A percentile compares a stretch with the other conserved stretches of the same genome.
phyloP scores from a whole-genome alignment of 495 filamentous ascomycete species.

The Aspergillus baeticus region DNA sequence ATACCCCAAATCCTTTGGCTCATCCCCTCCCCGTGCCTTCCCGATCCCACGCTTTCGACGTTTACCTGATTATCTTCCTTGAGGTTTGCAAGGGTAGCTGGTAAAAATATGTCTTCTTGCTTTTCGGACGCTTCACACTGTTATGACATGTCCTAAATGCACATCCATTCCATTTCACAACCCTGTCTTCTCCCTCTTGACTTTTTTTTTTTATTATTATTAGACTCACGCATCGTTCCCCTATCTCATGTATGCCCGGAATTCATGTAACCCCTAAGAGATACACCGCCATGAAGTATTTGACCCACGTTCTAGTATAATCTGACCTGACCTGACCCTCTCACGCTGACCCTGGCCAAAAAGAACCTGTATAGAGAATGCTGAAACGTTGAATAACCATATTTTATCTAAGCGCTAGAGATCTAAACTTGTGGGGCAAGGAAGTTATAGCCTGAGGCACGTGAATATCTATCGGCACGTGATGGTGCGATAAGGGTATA shows the following conservation, averaged over 20 bases:
- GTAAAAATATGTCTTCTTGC: constrained; percentile 10
- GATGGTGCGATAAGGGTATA: constrained; percentile 30
- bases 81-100: background rate
- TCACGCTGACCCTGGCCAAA: constrained; percentile 2
- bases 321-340: constrained; percentile 11
- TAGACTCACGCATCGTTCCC: constrained; percentile 38
- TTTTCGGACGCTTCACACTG: constrained; percentile 17
- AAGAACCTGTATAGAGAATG: constrained; percentile 35
- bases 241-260: constrained; percentile 49
- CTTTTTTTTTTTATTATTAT: constrained; percentile 35
- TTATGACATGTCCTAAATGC: constrained; percentile 18
- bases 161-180: constrained; percentile 21
- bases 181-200: constrained; percentile 16
- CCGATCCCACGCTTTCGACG: background rate
- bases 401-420: background rate
- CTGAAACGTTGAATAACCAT: constrained; percentile 19
- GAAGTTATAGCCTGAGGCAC: constrained; percentile 33
- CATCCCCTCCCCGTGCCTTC: background rate
- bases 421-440: background rate
- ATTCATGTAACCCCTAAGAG: constrained; percentile 48
- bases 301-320: constrained; percentile 30
- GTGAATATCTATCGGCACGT: constrained; percentile 21
- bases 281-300: constrained; percentile 39
- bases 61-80: constrained; percentile 4
- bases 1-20: background rate